These are phyloP conservation scores for Carex parvula DNA, from an alignment of 176 grass and related monocot species.

Conservation along the genomic window DNA sequence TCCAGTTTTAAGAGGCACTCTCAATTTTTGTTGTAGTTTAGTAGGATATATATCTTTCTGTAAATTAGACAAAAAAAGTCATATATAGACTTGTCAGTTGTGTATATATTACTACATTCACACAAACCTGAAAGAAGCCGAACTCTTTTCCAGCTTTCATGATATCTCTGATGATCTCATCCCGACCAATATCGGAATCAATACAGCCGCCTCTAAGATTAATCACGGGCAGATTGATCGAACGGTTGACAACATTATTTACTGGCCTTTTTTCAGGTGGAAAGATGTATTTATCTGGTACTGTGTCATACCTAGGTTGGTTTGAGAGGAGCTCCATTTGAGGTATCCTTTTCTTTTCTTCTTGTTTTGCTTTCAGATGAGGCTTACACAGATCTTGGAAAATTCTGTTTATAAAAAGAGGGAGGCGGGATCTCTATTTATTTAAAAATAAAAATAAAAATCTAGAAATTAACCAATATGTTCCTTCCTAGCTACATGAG, in stretches of 20 bases:
- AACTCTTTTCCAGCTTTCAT: conserved; percentile 48
- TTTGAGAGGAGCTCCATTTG: conserved; percentile 55
- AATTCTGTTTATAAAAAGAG: neutral
- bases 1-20: neutral
- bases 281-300: conserved; percentile 53
- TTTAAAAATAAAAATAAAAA: neutral
- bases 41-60: neutral
- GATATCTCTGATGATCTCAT: conserved; percentile 45
- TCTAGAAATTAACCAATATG: neutral
- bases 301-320: neutral
- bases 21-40: neutral
- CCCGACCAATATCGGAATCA: conserved; percentile 15
- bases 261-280: conserved; percentile 39
- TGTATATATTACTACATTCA: neutral
- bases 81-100: neutral
- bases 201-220: conserved; percentile 34
- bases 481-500: no score
- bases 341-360: neutral
- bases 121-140: conserved; percentile 61
- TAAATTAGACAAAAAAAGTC: neutral
- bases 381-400: neutral
- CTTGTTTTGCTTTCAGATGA: neutral
- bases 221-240: conserved; percentile 44
- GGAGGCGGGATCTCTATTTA: neutral
- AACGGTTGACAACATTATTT: neutral